These are phyloP conservation scores for Diplotaxis tenuifolia DNA, from an alignment of 345 rosid species.

Conservation along the genomic window DNA sequence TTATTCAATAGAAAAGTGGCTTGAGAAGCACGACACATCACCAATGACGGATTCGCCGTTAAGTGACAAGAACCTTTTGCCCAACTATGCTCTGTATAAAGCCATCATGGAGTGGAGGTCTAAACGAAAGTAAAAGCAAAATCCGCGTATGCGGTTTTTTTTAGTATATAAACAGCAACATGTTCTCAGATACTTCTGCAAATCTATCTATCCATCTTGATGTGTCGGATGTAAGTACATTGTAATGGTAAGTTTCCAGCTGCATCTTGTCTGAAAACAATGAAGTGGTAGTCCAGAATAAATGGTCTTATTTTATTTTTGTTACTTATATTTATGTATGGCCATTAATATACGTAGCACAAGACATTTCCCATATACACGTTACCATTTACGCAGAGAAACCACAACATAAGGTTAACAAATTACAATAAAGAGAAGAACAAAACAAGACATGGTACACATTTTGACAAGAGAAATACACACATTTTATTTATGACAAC, in stretches of 20 bases:
- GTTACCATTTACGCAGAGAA: constrained; percentile 8
- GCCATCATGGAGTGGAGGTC: constrained; percentile 84
- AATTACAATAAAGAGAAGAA: not conserved
- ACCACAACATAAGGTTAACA: constrained; percentile 17
- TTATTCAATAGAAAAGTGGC: constrained; percentile 73
- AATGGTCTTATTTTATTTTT: not conserved
- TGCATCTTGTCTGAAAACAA: not conserved
- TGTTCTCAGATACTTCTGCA: not conserved
- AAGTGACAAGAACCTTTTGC: constrained; percentile 54
- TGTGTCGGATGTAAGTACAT: not conserved
- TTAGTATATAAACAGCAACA: constrained; percentile 20
- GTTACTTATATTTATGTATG: not conserved
- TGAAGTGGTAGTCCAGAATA: not conserved
- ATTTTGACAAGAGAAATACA: constrained; percentile 19
- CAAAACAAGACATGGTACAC: constrained; percentile 14
- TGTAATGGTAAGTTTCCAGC: not conserved
- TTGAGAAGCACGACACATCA: constrained; percentile 56
- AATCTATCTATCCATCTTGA: not conserved
- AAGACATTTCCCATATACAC: constrained; percentile 12
- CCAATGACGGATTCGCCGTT: constrained; percentile 62
- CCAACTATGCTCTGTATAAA: constrained; percentile 67
- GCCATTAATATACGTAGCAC: not conserved
- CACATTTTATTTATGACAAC: not conserved
- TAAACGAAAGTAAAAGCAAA: constrained; percentile 7
- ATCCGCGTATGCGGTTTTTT: constrained; percentile 17